Percentiles rank a stretch among this genome's conserved stretches.
Conservation (phyloP, 1,284 basidiomycete species). For the Cryptococcus deneoformans region DNA sequence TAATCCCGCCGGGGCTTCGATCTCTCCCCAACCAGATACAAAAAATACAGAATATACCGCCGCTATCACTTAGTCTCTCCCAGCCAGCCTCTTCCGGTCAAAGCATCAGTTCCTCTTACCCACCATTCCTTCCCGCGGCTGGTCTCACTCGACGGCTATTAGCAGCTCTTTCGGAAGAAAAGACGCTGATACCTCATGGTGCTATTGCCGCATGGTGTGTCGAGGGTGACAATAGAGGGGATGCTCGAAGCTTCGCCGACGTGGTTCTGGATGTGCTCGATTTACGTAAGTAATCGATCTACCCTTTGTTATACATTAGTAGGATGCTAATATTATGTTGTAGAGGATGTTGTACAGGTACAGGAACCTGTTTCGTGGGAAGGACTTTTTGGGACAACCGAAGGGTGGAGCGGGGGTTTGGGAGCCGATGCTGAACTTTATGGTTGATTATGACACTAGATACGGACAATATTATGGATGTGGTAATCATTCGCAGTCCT, state of each 20-base stretch:
- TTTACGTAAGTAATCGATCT: constrained; percentile 19
- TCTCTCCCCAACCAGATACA: constrained; percentile 1
- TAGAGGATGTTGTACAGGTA: constrained; percentile 21
- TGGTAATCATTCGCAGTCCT: too few species aligned
- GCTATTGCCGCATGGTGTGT: constrained; percentile 57
- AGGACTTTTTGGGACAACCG: constrained; percentile 40
- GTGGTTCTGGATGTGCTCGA: constrained; percentile 56
- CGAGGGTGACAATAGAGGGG: constrained; percentile 74
- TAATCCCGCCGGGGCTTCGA: constrained; percentile 15
- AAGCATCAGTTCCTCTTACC: constrained; percentile 44
- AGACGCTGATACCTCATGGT: constrained; percentile 23
- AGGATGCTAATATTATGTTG: constrained; percentile 1
- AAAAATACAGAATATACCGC: constrained; percentile 46
- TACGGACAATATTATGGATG: too few species aligned
- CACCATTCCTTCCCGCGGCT: constrained; percentile 61
- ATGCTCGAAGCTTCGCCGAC: constrained; percentile 63
- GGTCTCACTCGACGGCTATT: constrained; percentile 67
- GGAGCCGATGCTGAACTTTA: constrained; percentile 43
- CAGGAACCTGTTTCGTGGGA: constrained; percentile 39
- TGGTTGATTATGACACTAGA: constrained; percentile 10
- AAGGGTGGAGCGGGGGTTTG: constrained; percentile 45
- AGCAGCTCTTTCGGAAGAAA: constrained; percentile 45
- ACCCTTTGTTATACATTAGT: background rate
- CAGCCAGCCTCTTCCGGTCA: constrained; percentile 41
- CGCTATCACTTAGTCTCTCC: constrained; percentile 19